phyloP scores from a whole-genome alignment of 75 land plant species.

The Adiantum capillusveneris region DNA sequence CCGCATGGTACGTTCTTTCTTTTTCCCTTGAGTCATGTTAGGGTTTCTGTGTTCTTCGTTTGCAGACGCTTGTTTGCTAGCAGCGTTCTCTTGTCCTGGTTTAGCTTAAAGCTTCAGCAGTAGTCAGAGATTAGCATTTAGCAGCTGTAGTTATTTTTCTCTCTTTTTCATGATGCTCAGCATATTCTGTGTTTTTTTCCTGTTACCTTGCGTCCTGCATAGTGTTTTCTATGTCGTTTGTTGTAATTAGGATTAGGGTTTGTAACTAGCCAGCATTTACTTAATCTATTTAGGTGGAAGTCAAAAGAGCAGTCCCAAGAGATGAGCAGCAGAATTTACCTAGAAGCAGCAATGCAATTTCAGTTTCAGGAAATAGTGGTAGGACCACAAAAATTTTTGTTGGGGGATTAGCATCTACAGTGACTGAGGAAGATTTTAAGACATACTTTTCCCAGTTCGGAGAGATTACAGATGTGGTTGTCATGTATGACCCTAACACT shows the following conservation, averaged over 20 bases:
- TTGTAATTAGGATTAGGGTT: too few relatives aligned
- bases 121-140: too few relatives aligned
- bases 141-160: too few relatives aligned
- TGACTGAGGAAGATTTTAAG: slow-evolving; percentile 40
- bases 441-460: slow-evolving; percentile 47
- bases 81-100: too few relatives aligned
- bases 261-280: too few relatives aligned
- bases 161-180: too few relatives aligned
- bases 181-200: too few relatives aligned
- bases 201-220: too few relatives aligned
- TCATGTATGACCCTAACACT: slow-evolving; percentile 40
- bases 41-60: neutral
- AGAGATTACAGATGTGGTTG: slow-evolving; percentile 37
- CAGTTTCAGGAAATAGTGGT: neutral
- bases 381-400: slow-evolving; percentile 38
- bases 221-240: too few relatives aligned
- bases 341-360: slow-evolving; percentile 24
- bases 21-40: neutral
- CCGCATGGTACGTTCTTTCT: slow-evolving; percentile 40
- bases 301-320: slow-evolving; percentile 69
- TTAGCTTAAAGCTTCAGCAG: too few relatives aligned
- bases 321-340: slow-evolving; percentile 47
- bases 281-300: slow-evolving; percentile 49
- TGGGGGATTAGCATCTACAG: slow-evolving; percentile 31
- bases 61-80: neutral